Evolutionary conservation across 768 basidiomycete species (phyloP).

Genomic region (Hygrophorus russula): DNA sequence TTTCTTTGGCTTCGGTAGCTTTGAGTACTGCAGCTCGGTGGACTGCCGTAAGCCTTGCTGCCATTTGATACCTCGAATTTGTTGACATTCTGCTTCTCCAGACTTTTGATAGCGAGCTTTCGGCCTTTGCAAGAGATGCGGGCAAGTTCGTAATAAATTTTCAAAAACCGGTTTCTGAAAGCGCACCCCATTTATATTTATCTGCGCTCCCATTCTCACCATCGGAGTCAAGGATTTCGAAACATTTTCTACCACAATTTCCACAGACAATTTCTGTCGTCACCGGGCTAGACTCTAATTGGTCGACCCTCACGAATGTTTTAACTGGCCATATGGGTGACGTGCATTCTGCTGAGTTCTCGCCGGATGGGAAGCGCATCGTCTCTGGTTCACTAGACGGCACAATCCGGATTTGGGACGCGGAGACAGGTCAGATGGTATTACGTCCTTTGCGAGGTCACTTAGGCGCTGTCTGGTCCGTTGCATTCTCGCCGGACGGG

Average conservation of each 20-base stretch:
- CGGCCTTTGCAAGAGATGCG: slow-evolving; percentile 13
- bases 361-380: not conserved
- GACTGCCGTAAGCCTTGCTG: not conserved
- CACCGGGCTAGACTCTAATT: not conserved
- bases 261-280: not conserved
- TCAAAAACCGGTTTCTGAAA: slow-evolving; percentile 3
- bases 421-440: not conserved
- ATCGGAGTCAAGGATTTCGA: slow-evolving; percentile 11
- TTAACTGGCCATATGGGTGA: slow-evolving; percentile 5
- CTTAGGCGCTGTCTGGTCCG: too few species aligned
- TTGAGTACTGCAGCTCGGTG: not conserved
- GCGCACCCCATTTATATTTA: slow-evolving; percentile 24
- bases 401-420: slow-evolving; percentile 7
- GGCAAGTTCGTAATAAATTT: slow-evolving; percentile 19
- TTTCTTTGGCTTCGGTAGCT: slow-evolving; percentile 7
- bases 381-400: slow-evolving; percentile 10
- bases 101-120: slow-evolving; percentile 3
- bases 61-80: not conserved
- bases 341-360: slow-evolving; percentile 10
- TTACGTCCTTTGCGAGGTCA: slow-evolving; percentile 5
- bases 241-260: slow-evolving; percentile 7
- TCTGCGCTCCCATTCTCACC: slow-evolving; percentile 28
- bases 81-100: not conserved
- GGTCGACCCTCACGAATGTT: not conserved
- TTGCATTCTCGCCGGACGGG: slow-evolving; percentile 12